A percentile compares a stretch with the other conserved stretches of the same genome.
These are phyloP conservation scores for Hypoxylon sp. DNA, from an alignment of 2,329 filamentous ascomycete species.

Conservation along the genomic window DNA sequence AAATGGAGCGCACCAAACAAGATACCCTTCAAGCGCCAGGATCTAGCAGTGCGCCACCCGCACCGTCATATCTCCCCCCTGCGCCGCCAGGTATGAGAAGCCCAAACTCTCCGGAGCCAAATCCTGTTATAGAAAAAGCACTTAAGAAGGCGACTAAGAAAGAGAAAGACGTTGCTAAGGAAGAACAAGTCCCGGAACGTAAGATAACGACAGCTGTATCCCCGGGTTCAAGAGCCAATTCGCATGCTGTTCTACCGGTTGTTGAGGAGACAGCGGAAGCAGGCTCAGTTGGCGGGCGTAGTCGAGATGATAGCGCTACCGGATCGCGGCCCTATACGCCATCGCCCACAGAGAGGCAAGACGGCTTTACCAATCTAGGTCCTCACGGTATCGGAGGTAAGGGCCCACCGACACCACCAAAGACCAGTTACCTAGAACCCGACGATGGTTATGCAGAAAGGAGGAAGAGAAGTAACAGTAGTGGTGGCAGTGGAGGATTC, in stretches of 20 bases:
- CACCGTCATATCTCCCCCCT: constrained; percentile 54
- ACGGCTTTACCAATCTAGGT: constrained; percentile 56
- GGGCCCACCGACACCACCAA: constrained; percentile 65
- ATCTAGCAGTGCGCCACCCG: constrained; percentile 44
- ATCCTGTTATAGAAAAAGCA: constrained; percentile 53
- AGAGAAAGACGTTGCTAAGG: constrained; percentile 52
- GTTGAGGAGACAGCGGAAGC: constrained; percentile 92
- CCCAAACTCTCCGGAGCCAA: constrained; percentile 52
- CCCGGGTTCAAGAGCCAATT: constrained; percentile 49
- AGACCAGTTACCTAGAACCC: constrained; percentile 58
- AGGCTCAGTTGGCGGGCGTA: constrained; percentile 74
- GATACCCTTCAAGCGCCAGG: constrained; percentile 31
- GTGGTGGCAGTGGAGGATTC: constrained; percentile 47
- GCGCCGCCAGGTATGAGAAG: constrained; percentile 54
- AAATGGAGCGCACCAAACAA: constrained; percentile 35
- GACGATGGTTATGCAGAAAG: constrained; percentile 62
- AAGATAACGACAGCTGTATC: constrained; percentile 52
- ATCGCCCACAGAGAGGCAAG: constrained; percentile 53
- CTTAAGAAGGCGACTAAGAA: constrained; percentile 51
- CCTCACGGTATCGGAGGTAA: constrained; percentile 54
- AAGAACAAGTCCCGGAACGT: constrained; percentile 53
- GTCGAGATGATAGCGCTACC: constrained; percentile 62
- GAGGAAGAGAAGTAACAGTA: constrained; percentile 50
- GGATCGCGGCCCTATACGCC: constrained; percentile 56
- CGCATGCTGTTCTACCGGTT: constrained; percentile 75